Base-by-base conservation (phyloP, 2,329 filamentous ascomycete genomes). In the Colletotrichum filicis region DNA sequence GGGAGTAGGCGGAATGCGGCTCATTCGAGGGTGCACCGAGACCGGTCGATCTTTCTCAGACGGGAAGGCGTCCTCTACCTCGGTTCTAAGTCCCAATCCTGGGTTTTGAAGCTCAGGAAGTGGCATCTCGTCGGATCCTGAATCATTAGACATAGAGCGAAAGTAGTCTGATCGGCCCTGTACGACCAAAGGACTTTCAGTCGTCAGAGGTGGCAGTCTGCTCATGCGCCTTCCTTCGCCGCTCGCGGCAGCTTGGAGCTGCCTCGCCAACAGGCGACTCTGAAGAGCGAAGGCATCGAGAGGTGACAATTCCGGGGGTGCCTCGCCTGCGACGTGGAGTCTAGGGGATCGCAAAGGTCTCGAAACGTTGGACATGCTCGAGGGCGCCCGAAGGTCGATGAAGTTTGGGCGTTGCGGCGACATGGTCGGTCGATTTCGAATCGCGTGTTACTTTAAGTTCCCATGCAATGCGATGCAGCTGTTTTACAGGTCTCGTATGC, bases 281-380 rank as follows among this genome's bases (percentile, higher is more conserved):
- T 98, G 96, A 74, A 96, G 89, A 26, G 96, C 96, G 80, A 99
- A 97, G 60, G 96, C 96, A 87, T 99, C 97, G 76, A 99, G 89
- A 12, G 97, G 97, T 8, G 97, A 98, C 69, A 98, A 88, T 65
- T 97, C 94, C 5, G 97, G 97, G 24, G 97, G 96, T 1, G 93
- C 89, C 77, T 96, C 94, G 74, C 94, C 94, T 70, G 93, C 93
- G 70, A 94, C 88, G 82, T 95, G 93, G 72, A 95, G 85, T 74
- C 93, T 92, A 55, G 93, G 93, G n/a, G 93, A 95, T 75, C 88
- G 87, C 42, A 92, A 83, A n/a, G 90, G 88, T 67, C 87, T 87
- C 22, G 88, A 85, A 66, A 85, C 79, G 12, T 84, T 77, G 62
- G 84, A 85, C 26, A 79, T 75, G 67, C 83, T 81, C 19, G 89